Evolutionary conservation across 495 filamentous ascomycete genomes (phyloP).

Genomic region (Cercophora newfieldiana): DNA sequence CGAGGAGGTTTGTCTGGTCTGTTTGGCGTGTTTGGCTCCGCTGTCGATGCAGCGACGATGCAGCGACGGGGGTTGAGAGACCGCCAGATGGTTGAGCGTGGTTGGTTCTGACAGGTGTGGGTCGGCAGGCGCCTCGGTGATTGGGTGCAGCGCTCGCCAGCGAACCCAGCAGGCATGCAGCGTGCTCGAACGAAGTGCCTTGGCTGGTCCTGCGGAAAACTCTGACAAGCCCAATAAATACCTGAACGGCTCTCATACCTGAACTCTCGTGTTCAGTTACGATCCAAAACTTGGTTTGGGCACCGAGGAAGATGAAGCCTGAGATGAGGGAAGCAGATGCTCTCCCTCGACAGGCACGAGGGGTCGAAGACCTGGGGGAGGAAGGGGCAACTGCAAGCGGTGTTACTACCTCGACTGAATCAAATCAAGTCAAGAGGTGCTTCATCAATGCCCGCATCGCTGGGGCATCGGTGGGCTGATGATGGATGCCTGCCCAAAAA

Average conservation of each 20-base stretch:
- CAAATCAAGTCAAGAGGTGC: background rate
- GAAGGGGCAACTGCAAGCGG: background rate
- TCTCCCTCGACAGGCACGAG: background rate
- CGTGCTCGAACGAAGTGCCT: constrained; percentile 11
- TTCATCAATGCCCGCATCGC: background rate
- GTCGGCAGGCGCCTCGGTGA: constrained; percentile 17
- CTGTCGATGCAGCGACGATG: constrained; percentile 15
- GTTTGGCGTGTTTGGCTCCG: constrained; percentile 12
- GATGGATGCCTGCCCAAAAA: constrained; percentile 3
- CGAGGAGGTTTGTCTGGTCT: constrained; percentile 1
- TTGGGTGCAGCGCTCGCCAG: constrained; percentile 27
- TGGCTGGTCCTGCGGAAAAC: constrained; percentile 13
- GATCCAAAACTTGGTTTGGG: constrained; percentile 14
- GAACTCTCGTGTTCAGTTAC: background rate
- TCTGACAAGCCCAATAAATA: constrained; percentile 19
- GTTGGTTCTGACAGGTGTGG: constrained; percentile 25
- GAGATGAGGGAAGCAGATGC: background rate
- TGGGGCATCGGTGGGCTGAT: background rate
- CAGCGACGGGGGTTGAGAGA: constrained; percentile 25
- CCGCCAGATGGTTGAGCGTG: constrained; percentile 37
- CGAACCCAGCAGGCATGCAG: constrained; percentile 1
- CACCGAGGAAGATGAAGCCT: constrained; percentile 4
- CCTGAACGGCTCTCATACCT: constrained; percentile 1
- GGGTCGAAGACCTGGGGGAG: background rate
- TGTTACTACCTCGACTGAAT: background rate